Evolutionary conservation across 2,329 filamentous ascomycete species (phyloP).

Genomic region (Aspergillus luchuensis): DNA sequence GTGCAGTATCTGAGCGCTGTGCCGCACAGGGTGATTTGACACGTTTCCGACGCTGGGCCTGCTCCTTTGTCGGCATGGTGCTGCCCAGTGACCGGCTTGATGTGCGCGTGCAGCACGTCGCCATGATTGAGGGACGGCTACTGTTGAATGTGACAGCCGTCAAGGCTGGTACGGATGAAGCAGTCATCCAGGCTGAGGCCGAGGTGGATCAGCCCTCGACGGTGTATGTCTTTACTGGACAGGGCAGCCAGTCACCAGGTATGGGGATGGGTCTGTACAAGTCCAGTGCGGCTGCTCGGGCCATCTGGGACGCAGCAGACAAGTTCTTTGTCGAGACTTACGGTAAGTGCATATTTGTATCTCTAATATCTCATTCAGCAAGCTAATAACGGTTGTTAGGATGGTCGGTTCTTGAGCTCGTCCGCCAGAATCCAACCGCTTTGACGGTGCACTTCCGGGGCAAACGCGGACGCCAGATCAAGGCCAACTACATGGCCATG

Average conservation of each 20-base stretch:
- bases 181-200: conserved; percentile 87
- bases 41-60: conserved; percentile 76
- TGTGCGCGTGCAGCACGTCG: conserved; percentile 88
- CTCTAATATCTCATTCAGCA: neutral
- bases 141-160: neutral
- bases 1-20: conserved; percentile 43
- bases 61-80: conserved; percentile 87
- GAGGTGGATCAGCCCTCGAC: conserved; percentile 94
- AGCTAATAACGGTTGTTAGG: conserved; percentile 1
- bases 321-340: conserved; percentile 96
- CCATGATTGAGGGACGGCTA: conserved; percentile 67
- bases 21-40: conserved; percentile 82
- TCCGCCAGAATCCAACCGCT: conserved; percentile 97
- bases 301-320: conserved; percentile 94
- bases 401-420: conserved; percentile 93
- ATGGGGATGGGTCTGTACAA: conserved; percentile 98
- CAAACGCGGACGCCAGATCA: conserved; percentile 88
- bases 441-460: conserved; percentile 95
- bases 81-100: conserved; percentile 88
- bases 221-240: conserved; percentile 92
- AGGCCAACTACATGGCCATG: conserved; percentile 98
- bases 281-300: conserved; percentile 87
- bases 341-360: conserved; percentile 49
- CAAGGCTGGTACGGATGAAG: conserved; percentile 56
- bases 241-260: conserved; percentile 94